Conservation (phyloP, 768 basidiomycete genomes). For the Leccinum olivaceopallidum region DNA sequence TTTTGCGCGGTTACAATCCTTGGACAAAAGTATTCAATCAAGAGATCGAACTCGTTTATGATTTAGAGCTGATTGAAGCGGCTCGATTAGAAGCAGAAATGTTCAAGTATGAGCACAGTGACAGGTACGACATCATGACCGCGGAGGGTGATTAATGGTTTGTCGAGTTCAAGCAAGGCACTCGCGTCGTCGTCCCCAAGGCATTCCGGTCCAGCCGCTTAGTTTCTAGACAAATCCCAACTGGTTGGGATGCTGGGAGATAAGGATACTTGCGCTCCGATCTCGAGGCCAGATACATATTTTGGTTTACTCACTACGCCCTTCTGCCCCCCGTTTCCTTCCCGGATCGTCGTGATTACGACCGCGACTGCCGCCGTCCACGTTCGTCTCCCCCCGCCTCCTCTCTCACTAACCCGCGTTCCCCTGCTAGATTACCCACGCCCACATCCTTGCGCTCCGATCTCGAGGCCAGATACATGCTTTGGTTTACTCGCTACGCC, state of each 20-base stretch:
- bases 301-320: no score
- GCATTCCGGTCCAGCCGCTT: slow-evolving; percentile 92
- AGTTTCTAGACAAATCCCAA: slow-evolving; percentile 95
- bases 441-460: no score
- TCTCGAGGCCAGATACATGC: no score
- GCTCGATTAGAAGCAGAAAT: slow-evolving; percentile 87
- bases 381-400: no score
- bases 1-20: slow-evolving; percentile 95
- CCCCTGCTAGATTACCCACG: no score
- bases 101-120: slow-evolving; percentile 96
- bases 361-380: no score
- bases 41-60: slow-evolving; percentile 94
- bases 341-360: no score
- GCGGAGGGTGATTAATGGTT: slow-evolving; percentile 91
- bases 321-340: no score
- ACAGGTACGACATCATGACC: slow-evolving; percentile 95
- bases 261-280: slow-evolving; percentile 56
- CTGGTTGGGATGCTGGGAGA: slow-evolving; percentile 95
- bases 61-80: slow-evolving; percentile 94
- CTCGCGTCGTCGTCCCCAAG: slow-evolving; percentile 90
- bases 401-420: no score
- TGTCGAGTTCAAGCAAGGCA: slow-evolving; percentile 98
- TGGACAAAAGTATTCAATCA: slow-evolving; percentile 97
- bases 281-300: no score
- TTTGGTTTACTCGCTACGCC: no score